Evolutionary conservation across 257 asterid genomes (phyloP).

Genomic region (Oldenlandia corymbosa): DNA sequence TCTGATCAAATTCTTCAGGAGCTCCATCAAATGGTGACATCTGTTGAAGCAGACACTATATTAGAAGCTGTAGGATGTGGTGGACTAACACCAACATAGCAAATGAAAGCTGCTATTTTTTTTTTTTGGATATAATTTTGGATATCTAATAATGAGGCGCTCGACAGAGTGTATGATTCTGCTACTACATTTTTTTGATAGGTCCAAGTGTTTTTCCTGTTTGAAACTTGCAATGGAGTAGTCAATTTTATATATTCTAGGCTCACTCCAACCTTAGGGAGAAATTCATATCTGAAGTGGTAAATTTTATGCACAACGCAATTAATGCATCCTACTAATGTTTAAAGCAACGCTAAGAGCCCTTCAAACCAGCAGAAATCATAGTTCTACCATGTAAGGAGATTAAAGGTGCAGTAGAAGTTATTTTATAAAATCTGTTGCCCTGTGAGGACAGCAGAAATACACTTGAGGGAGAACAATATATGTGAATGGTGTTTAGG

Average conservation of each 20-base stretch:
- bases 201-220: neutral
- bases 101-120: conserved; percentile 3
- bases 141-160: neutral
- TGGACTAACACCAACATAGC: neutral
- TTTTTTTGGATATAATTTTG: neutral
- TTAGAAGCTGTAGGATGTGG: conserved; percentile 8
- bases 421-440: neutral
- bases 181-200: neutral
- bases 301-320: neutral
- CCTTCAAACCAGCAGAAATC: neutral
- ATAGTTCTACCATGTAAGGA: neutral
- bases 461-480: neutral
- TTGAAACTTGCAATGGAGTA: neutral
- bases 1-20: conserved; percentile 95
- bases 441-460: neutral
- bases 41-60: conserved; percentile 32
- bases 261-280: too few relatives aligned
- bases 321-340: neutral
- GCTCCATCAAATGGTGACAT: conserved; percentile 82
- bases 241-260: too few relatives aligned
- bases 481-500: too few relatives aligned
- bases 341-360: neutral
- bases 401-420: neutral
- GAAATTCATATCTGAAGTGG: too few relatives aligned
- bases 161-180: neutral